phyloP scores from a whole-genome alignment of 1,284 basidiomycete species.

The Ustilago crameri region DNA sequence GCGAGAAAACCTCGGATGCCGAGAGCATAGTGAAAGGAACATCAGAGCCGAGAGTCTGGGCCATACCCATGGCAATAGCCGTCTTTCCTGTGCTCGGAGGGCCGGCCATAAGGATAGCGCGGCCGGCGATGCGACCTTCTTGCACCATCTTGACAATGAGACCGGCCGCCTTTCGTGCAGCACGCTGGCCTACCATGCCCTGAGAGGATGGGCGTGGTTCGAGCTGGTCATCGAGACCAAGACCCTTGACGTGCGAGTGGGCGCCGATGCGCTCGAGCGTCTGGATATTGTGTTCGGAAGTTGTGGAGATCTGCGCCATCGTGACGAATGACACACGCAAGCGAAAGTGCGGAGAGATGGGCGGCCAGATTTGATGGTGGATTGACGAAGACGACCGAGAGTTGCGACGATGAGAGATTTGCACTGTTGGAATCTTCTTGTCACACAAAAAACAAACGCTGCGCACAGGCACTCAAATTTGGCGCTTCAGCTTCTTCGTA shows the following conservation, averaged over 20 bases:
- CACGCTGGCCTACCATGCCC: constrained; percentile 95
- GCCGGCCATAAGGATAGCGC: constrained; percentile 94
- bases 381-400: neutral
- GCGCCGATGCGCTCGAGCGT: constrained; percentile 65
- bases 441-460: neutral
- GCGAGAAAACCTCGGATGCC: constrained; percentile 94
- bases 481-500: too few species aligned
- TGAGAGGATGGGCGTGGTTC: constrained; percentile 87
- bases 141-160: constrained; percentile 98
- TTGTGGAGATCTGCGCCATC: constrained; percentile 62
- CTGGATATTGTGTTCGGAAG: constrained; percentile 58
- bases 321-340: neutral
- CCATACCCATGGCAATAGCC: constrained; percentile 95
- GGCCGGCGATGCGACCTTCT: constrained; percentile 90
- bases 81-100: constrained; percentile 97
- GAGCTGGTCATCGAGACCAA: constrained; percentile 88
- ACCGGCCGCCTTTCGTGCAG: constrained; percentile 94
- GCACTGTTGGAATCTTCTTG: neutral
- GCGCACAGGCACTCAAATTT: constrained; percentile 8
- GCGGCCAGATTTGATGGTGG: neutral
- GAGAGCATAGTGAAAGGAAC: constrained; percentile 98
- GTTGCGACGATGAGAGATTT: constrained; percentile 4
- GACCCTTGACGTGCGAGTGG: constrained; percentile 68
- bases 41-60: constrained; percentile 89
- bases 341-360: constrained; percentile 14